Percentiles rank a stretch among this genome's conserved stretches.
These are phyloP conservation scores for Gossypium mustelinum DNA, from an alignment of 345 rosid genomes.

Conservation along the genomic window DNA sequence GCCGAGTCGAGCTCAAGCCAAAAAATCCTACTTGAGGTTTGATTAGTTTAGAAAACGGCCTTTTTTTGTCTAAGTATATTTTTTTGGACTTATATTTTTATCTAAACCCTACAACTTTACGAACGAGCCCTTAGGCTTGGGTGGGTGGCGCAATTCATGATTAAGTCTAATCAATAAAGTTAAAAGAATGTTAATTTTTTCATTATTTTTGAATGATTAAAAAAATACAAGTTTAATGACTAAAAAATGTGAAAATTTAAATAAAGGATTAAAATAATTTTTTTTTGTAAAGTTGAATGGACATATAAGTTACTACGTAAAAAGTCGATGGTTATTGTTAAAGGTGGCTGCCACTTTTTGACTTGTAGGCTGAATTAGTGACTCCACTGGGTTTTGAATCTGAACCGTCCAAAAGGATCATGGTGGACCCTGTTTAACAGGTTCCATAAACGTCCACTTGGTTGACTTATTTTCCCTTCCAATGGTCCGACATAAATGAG, in stretches of 20 bases:
- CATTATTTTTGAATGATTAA: too few species aligned
- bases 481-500: neutral
- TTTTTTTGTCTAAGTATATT: too few species aligned
- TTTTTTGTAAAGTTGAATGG: too few species aligned
- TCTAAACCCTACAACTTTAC: rapidly evolving
- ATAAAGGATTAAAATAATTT: rapidly evolving
- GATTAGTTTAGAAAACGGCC: too few species aligned
- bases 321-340: neutral
- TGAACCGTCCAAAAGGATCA: neutral
- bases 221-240: rapidly evolving
- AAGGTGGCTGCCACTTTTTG: neutral
- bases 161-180: too few species aligned
- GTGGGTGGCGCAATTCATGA: too few species aligned
- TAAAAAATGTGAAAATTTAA: too few species aligned
- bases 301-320: too few species aligned
- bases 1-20: too few species aligned
- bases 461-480: neutral
- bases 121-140: rapidly evolving
- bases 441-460: neutral
- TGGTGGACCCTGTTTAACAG: neutral
- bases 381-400: neutral
- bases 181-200: too few species aligned
- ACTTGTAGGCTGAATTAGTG: neutral
- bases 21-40: too few species aligned
- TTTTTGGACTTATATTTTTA: too few species aligned